Evolutionary conservation across 441 rosid genomes (phyloP).

Genomic region (Eruca vesicaria): DNA sequence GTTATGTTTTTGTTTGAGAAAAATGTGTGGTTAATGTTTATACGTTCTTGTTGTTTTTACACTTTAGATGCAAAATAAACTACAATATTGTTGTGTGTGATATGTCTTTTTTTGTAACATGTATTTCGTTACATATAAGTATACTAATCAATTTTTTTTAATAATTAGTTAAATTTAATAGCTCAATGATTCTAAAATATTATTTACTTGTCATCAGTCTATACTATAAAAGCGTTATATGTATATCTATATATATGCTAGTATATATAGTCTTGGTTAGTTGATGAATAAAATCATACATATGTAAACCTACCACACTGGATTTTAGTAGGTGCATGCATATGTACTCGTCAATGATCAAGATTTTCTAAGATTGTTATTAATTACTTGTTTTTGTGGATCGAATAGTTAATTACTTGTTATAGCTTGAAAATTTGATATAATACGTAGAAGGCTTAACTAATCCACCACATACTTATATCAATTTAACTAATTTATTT

Average conservation of each 20-base stretch:
- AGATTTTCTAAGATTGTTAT: background rate
- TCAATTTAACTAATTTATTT: background rate
- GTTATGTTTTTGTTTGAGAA: background rate
- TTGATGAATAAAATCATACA: constrained; percentile 4
- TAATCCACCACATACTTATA: constrained; percentile 17
- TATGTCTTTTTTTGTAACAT: background rate
- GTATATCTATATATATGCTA: background rate
- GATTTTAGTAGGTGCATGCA: constrained; percentile 32
- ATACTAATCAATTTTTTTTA: background rate
- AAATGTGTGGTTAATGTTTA: background rate
- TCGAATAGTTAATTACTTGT: background rate
- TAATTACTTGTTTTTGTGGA: background rate
- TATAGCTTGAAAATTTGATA: background rate
- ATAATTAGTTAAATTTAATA: background rate
- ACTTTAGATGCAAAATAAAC: background rate
- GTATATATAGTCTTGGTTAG: background rate
- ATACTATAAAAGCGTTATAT: background rate
- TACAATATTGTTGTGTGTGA: background rate
- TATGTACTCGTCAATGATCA: constrained; percentile 22
- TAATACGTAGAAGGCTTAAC: constrained; percentile 24
- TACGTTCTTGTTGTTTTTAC: background rate
- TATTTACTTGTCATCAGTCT: background rate
- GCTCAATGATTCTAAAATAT: background rate
- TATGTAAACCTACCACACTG: constrained; percentile 22
- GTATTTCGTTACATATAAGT: background rate